Conservation (phyloP, 805 yeast species). For the Saturnispora bothae region DNA sequence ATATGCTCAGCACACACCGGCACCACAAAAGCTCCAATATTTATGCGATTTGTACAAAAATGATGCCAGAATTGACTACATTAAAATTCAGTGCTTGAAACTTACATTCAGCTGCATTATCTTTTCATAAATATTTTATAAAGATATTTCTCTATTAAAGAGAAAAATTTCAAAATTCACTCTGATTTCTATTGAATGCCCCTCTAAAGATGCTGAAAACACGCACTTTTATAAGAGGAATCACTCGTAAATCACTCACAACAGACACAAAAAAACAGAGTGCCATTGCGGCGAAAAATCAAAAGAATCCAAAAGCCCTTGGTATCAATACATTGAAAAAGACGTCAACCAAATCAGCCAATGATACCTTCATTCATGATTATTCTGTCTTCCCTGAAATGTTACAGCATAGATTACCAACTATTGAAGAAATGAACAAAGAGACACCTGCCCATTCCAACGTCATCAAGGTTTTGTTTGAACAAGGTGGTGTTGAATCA, state of each 20-base stretch:
- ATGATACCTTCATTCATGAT: slow-evolving; percentile 24
- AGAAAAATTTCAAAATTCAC: neutral
- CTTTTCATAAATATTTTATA: no score
- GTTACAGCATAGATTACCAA: slow-evolving; percentile 23
- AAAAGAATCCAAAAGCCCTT: slow-evolving; percentile 9
- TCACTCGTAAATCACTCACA: slow-evolving; percentile 10
- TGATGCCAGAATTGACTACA: neutral
- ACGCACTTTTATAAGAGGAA: slow-evolving; percentile 2
- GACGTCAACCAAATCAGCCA: slow-evolving; percentile 7
- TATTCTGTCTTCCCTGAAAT: slow-evolving; percentile 25
- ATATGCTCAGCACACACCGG: no score
- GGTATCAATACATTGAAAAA: slow-evolving; percentile 12
- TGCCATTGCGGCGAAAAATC: slow-evolving; percentile 4
- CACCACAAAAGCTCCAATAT: no score
- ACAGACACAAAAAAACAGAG: slow-evolving; percentile 4
- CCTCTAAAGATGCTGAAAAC: slow-evolving; percentile 6
- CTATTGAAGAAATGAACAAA: slow-evolving; percentile 14
- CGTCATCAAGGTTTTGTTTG: slow-evolving; percentile 19
- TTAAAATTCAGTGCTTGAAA: neutral
- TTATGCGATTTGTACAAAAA: no score
- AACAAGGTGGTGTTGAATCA: slow-evolving; percentile 29
- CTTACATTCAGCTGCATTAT: no score
- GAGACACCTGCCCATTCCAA: slow-evolving; percentile 18
- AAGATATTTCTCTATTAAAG: neutral
- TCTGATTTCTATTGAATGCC: no score